Base-by-base conservation (phyloP, 352 stramenopile species). In the Pythium phragmiticola region DNA sequence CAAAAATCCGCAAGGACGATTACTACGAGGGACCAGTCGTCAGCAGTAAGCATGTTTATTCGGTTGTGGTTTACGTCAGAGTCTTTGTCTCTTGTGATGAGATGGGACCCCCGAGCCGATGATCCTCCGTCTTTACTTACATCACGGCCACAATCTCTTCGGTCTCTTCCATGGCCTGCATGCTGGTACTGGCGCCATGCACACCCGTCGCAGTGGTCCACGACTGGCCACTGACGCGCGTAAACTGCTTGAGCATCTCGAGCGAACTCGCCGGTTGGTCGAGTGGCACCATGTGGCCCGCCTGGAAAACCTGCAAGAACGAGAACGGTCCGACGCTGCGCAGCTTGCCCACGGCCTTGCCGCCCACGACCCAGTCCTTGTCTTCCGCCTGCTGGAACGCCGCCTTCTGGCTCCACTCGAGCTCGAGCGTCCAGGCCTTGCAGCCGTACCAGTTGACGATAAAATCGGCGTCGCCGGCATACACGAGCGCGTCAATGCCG, bases 371-470 rank as follows among this genome's bases (percentile, higher is more conserved):
- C 79, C 79, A 92, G 37, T 83, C 76, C 30, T 82, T 74, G 63
- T 92, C 84, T 30, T 73, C 63, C 2, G 75, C 78, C 26, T 60
- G 65, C 13, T 72, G 43, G 45, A 90, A 92, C 58, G 81, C 61
- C n/a, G 68, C 61, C 57, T 82, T 73, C 58, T 89, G 75, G 64
- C 70, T 86, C 97, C 97, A 99, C 14, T 97, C 83, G 52, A 99
- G 74, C 47, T 80, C 83, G 4, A 95, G 61, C n/a, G 94, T 98
- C 96, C 96, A 99, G 1, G 95, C 96, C 72, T 97, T 87, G 75
- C 98, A 98, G 54, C 97, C 96, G 62, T 98, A 79, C 84, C 97
- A 99, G 72, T 99, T 99, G 52, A 96, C 97, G 62, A 99, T 98
- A 63, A 98, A 99, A 69, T 99, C 97, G 13, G 92, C 82, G 73